A percentile compares a stretch with the other conserved stretches of the same genome.
Evolutionary conservation across 331 rosid species (phyloP).

Genomic region (Telfairia occidentalis): DNA sequence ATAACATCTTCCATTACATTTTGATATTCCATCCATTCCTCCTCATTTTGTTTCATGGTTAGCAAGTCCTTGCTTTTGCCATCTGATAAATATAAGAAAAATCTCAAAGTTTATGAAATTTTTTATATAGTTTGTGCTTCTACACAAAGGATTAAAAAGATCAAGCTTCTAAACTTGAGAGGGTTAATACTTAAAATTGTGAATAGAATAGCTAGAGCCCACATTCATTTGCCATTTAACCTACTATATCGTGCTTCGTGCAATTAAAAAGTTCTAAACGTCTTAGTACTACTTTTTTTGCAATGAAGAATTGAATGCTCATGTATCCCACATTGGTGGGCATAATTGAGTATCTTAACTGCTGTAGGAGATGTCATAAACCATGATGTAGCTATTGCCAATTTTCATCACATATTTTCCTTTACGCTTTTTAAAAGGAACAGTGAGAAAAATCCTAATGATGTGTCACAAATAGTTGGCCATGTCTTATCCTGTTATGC

Average conservation of each 20-base stretch:
- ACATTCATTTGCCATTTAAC: background rate
- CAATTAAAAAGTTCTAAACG: background rate
- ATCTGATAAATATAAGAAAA: conserved; percentile 29
- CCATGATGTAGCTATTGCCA: background rate
- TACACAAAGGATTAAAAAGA: background rate
- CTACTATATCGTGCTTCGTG: background rate
- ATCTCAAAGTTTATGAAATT: background rate
- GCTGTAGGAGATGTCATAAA: background rate
- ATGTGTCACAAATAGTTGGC: background rate
- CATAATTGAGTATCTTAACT: background rate
- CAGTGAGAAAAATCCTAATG: too few relatives aligned
- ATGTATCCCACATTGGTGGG: background rate
- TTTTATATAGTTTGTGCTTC: background rate
- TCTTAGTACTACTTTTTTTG: background rate
- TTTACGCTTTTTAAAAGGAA: background rate
- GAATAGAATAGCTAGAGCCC: conserved; percentile 2
- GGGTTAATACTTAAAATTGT: background rate
- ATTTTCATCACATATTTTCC: background rate
- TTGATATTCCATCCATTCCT: conserved; percentile 74
- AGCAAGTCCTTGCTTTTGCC: conserved; percentile 82
- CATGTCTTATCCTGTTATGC: background rate
- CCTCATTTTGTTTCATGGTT: conserved; percentile 80
- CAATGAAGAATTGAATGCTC: background rate
- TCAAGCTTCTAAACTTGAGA: background rate
- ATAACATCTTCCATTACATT: conserved; percentile 51